Evolutionary conservation across 116 monocot genomes (phyloP), one percentile per base, ranked within the genome.

Genomic region (Cymodocea nodosa): DNA sequence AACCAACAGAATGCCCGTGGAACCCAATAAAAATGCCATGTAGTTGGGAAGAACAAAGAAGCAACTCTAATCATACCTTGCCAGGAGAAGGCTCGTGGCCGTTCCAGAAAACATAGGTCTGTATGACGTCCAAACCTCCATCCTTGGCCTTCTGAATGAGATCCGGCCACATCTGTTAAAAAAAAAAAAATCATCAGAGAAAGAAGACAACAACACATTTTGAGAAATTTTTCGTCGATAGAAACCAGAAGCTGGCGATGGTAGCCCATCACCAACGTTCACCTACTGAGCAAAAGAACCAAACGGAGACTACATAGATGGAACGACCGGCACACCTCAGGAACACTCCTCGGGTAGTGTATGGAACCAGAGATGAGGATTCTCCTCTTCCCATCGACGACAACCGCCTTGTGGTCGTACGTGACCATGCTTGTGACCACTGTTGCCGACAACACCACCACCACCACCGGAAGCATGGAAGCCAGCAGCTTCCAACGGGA

Each of bases 81-180:
- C 80, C 80, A 48, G 80, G 80, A 64, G 80, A 71, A 37, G 80
- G 80, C 23, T 80, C 80, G 39, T 80, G 80, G 15, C 80, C 80
- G 35, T 75, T 80, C 80, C 80, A 80, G 72, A 80, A 80, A 51
- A 80, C 75, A 44, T 80, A 80, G 17, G 80, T 80, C 72, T 80
- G 80, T 5, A 80, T 75, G 11, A 75, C 80, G 44, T 80, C 80
- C 57, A 80, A 62, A 0, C 80, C 80, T 34, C 75, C 80, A 25
- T 71, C 75, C 72, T 80, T 80, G 14, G 80, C 80, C 75, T 80
- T 80, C 71, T 75, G 71, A 6, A 80, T 75, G 57, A 80, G 80
- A 75, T 75, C 80, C 23, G 80, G 80, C 80, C 80, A 80, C 80
- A 80, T 80, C 80, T 80, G 57, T 20, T 3, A 23, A 66, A 34